phyloP scores from a whole-genome alignment of 1,284 basidiomycete genomes.

The Singerocomus inundabilis region DNA sequence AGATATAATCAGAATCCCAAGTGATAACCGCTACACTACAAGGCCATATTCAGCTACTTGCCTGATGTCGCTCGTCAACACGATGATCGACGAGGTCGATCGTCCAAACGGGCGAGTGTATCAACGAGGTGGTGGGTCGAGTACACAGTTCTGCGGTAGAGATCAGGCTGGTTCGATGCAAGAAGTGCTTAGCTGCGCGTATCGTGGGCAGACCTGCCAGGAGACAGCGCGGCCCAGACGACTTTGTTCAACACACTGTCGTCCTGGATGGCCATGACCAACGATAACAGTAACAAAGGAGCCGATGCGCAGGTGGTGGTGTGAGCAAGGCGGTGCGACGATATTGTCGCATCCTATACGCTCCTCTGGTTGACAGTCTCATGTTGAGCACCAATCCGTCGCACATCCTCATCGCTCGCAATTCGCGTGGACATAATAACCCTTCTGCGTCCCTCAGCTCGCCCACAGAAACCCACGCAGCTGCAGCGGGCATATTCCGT shows the following conservation, averaged over 20 bases:
- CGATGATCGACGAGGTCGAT: too few relatives aligned
- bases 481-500: conserved; percentile 76
- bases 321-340: conserved; percentile 1
- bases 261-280: too few relatives aligned
- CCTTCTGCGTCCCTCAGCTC: conserved; percentile 76
- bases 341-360: background rate
- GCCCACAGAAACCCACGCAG: conserved; percentile 81
- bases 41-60: conserved; percentile 1
- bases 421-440: conserved; percentile 68
- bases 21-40: conserved; percentile 64
- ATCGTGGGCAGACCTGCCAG: too few relatives aligned
- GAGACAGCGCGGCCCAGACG: too few relatives aligned
- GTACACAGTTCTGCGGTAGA: too few relatives aligned
- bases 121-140: too few relatives aligned
- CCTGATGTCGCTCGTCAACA: too few relatives aligned
- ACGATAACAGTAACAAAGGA: too few relatives aligned
- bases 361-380: background rate
- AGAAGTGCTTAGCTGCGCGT: too few relatives aligned
- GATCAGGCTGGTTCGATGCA: too few relatives aligned
- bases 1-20: conserved; percentile 47
- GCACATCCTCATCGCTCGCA: conserved; percentile 81
- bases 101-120: too few relatives aligned
- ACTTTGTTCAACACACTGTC: too few relatives aligned
- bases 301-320: background rate
- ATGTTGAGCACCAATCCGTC: conserved; percentile 71